Evolutionary conservation across 305 asterid species (phyloP), one percentile per base, ranked within the genome.

Genomic region (Fraxinus platypoda): DNA sequence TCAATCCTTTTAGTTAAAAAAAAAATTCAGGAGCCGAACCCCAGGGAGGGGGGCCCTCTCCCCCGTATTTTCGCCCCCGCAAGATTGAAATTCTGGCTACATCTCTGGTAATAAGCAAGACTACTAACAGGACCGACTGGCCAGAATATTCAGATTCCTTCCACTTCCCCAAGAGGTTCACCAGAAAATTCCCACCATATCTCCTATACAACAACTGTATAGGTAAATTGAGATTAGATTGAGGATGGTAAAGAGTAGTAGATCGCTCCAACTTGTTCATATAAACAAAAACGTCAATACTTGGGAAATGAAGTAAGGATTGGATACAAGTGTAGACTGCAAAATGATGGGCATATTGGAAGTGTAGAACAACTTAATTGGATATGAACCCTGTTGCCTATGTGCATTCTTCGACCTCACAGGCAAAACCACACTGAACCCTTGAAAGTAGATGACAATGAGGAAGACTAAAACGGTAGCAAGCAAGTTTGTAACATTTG

Each of bases 321-420:
- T 92, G 77, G 96, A 83, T 26, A 92, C 94, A 80, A 90, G 94
- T 30, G 94, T 93, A 35, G 96, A 92, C 59, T 92, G 96, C 37
- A 92, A 82, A 80, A 92, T 92, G 79, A 92, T 90, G 83, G 96
- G 96, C 96, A 92, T 92, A 43, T 90, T 90, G 84, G 96, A 92
- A 25, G 96, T 92, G 81, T 92, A 92, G 87, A 92, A 92, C 85
- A 92, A 77, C 89, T 92, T 92, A 76, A 92, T 90, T 25, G 95
- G 95, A 86, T 92, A 92, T 80, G 95, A 92, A 79, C 95, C 95
- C 84, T 92, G 94, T 66, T 92, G 94, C 9, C 96, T 94, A 71
- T 92, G 93, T 49, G 93, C 88, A 87, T 91, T 92, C 91, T 92
- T 92, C 6, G 94, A 91, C 77, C 96, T 91, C 81, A 89, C 94